Conservation (phyloP, 1,284 basidiomycete species). For the Schizophyllum amplum region DNA sequence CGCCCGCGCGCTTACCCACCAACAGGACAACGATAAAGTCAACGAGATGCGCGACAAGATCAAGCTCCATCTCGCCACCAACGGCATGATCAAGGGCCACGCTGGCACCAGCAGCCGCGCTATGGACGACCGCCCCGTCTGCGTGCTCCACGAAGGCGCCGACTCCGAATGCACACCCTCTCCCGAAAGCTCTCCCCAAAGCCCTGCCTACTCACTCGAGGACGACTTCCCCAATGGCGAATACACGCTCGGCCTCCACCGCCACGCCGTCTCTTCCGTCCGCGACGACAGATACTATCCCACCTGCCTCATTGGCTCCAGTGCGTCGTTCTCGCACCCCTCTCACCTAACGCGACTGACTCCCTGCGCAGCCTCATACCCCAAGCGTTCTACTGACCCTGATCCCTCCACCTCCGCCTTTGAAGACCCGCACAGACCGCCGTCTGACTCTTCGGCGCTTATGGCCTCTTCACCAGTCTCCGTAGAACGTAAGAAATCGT, state of each 20-base stretch:
- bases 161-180: conserved; percentile 27
- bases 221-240: conserved; percentile 19
- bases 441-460: not conserved
- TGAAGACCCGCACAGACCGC: not conserved
- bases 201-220: conserved; percentile 37
- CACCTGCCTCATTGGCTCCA: too few relatives aligned
- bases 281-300: conserved; percentile 25
- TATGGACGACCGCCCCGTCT: conserved; percentile 46
- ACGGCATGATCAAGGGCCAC: conserved; percentile 82
- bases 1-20: conserved; percentile 12
- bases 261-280: conserved; percentile 15
- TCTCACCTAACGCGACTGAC: too few relatives aligned
- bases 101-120: conserved; percentile 53
- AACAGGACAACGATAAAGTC: conserved; percentile 67
- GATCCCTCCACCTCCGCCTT: not conserved
- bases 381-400: not conserved
- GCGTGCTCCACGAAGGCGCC: conserved; percentile 43
- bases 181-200: conserved; percentile 41
- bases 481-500: not conserved
- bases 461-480: not conserved
- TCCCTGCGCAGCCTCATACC: not conserved
- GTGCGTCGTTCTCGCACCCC: too few relatives aligned
- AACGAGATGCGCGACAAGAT: conserved; percentile 64
- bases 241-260: conserved; percentile 26
- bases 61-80: conserved; percentile 65